Base-by-base conservation (phyloP, 768 basidiomycete species). In the Agaricus bisporus region DNA sequence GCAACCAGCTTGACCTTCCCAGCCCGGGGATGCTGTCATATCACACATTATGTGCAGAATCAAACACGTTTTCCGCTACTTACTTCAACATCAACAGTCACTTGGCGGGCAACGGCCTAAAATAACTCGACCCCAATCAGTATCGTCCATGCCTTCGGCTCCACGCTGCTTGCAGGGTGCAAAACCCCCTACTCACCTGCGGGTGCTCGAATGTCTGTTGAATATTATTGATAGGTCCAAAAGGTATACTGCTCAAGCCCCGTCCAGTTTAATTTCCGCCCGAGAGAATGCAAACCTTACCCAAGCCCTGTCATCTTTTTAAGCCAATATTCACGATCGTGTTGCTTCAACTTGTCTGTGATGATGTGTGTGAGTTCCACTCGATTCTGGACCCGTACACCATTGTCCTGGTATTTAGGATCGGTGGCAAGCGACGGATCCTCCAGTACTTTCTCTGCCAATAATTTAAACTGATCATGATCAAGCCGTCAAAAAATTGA, bases 181-280 rank as follows among this genome's bases (percentile, higher is more conserved):
- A 56, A 44, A 56, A 44, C 36, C 35, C 32, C 11, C 7, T 10
- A 10, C 63, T 59, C 55, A 73, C 76, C 69, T 85, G 83, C 6
- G 92, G 91, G 68, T 97, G 95, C 32, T 82, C 80, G 63, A 97
- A 98, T 3, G 95, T 93, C 67, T 93, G 83, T 55, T 77, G 64
- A 56, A 98, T 91, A 60, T 91, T 86, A 66, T 97, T 97, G 72
- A 98, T 95, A 15, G 95, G 95, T 28, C 88, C 90, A 67, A 87
- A 86, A 6, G 91, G 90, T 22, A 92, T 82, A 10, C 87, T 90
- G 57, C 17, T 37, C 29, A 50, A 22, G 54, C 41, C 22, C 4
- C 22, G 20, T 28, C n/a, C 32, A 15, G 5, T 11, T 15, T 26
- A 28, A n/a, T 44, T 22, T 26, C 41, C 25, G 36, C 25, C 15